Conservation (phyloP, 352 stramenopile genomes). For the Pythium rhizo-oryzae region DNA sequence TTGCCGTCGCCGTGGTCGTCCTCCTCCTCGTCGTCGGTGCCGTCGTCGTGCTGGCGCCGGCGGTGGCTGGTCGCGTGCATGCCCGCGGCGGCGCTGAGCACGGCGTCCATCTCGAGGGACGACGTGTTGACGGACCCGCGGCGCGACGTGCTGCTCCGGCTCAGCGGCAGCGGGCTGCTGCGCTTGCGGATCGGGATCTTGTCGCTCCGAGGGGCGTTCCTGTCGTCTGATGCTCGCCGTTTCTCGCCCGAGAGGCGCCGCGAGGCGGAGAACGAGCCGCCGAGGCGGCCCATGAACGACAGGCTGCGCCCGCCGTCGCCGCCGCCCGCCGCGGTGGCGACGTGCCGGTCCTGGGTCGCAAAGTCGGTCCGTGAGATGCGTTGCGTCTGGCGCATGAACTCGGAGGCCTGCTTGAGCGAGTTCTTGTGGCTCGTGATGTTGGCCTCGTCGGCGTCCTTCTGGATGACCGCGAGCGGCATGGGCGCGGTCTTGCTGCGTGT, state of each 20-base stretch:
- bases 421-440: slow-evolving; percentile 81
- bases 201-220: not conserved
- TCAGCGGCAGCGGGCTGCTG: slow-evolving; percentile 22
- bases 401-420: slow-evolving; percentile 59
- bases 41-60: not conserved
- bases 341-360: slow-evolving; percentile 17
- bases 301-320: slow-evolving; percentile 6
- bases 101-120: slow-evolving; percentile 11
- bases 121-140: slow-evolving; percentile 18
- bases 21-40: not conserved
- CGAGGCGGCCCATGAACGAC: slow-evolving; percentile 20
- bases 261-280: slow-evolving; percentile 15
- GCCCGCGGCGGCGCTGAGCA: not conserved
- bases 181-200: slow-evolving; percentile 17
- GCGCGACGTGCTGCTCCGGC: slow-evolving; percentile 15
- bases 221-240: slow-evolving; percentile 10
- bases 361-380: slow-evolving; percentile 52
- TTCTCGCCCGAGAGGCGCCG: slow-evolving; percentile 12
- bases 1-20: not conserved
- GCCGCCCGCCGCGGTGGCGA: slow-evolving; percentile 1
- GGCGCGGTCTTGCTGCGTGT: slow-evolving; percentile 40
- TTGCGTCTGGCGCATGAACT: slow-evolving; percentile 74
- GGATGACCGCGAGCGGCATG: slow-evolving; percentile 67
- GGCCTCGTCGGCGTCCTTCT: slow-evolving; percentile 60
- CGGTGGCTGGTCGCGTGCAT: not conserved